Evolutionary conservation across 352 stramenopile species (phyloP).

Genomic region (Phytophthora parvispora): DNA sequence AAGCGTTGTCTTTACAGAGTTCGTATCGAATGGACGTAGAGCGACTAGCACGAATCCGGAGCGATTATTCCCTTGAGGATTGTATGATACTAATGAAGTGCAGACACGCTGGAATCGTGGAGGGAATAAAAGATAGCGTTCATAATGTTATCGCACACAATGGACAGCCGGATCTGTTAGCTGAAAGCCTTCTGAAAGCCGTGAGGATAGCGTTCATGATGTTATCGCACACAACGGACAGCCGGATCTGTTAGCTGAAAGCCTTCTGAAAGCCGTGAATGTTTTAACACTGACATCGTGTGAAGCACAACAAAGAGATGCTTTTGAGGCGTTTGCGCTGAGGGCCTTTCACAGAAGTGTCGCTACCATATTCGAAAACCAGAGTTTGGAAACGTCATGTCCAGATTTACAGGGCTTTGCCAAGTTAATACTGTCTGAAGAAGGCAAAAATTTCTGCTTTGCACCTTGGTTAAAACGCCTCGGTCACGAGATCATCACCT

Average conservation of each 20-base stretch:
- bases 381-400: neutral
- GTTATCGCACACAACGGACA: conserved; percentile 8
- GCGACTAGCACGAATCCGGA: conserved; percentile 11
- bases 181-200: conserved; percentile 14
- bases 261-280: conserved; percentile 14
- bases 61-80: neutral
- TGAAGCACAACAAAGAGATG: neutral
- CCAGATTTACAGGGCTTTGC: neutral
- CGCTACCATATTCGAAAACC: neutral
- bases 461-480: conserved; percentile 3
- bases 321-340: neutral
- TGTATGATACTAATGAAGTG: neutral
- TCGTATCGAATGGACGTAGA: conserved; percentile 22
- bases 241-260: neutral
- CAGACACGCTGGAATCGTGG: neutral
- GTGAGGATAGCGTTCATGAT: conserved; percentile 10
- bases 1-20: conserved; percentile 12
- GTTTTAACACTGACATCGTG: conserved; percentile 6
- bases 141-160: conserved; percentile 13
- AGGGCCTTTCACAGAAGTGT: neutral
- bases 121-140: conserved; percentile 2
- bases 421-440: neutral
- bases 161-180: neutral
- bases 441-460: neutral
- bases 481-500: neutral